A percentile compares a stretch with the other conserved stretches of the same genome.
These are phyloP conservation scores for Hericium alpestre DNA, from an alignment of 768 basidiomycete species.

Conservation along the genomic window DNA sequence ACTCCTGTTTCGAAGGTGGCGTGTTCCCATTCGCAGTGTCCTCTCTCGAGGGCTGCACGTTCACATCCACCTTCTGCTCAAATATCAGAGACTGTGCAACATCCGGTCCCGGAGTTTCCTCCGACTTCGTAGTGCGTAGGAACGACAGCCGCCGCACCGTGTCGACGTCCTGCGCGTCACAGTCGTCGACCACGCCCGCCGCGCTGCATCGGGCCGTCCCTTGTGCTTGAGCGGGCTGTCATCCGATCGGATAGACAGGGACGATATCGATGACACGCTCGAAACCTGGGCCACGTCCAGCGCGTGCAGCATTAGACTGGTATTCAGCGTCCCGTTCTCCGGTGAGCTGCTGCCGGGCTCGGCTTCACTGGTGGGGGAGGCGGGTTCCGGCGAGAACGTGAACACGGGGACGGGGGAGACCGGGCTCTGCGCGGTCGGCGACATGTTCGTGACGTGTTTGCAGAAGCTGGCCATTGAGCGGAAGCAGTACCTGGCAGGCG, in stretches of 20 bases:
- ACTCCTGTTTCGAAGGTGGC: slow-evolving; percentile 1
- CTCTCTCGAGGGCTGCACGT: neutral
- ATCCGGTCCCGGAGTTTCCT: neutral
- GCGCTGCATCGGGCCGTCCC: neutral
- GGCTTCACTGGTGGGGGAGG: neutral
- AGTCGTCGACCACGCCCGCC: neutral
- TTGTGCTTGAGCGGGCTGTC: neutral
- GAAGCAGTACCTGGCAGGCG: slow-evolving; percentile 71
- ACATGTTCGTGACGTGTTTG: slow-evolving; percentile 51
- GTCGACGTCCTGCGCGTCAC: neutral
- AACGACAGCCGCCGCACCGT: neutral
- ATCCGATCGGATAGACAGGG: neutral
- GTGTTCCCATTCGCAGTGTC: neutral
- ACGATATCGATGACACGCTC: neutral
- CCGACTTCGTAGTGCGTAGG: neutral
- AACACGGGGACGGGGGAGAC: slow-evolving; percentile 7
- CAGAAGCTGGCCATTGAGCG: slow-evolving; percentile 65
- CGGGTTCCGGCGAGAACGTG: slow-evolving; percentile 8
- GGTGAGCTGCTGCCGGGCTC: neutral
- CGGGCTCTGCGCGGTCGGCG: slow-evolving; percentile 1
- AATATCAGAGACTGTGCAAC: no score
- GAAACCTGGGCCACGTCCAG: neutral
- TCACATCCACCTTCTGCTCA: neutral
- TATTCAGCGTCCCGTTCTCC: neutral
- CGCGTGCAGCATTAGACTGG: neutral